Base-by-base conservation (phyloP, 2,329 filamentous ascomycete species). In the Boeremia exigua region DNA sequence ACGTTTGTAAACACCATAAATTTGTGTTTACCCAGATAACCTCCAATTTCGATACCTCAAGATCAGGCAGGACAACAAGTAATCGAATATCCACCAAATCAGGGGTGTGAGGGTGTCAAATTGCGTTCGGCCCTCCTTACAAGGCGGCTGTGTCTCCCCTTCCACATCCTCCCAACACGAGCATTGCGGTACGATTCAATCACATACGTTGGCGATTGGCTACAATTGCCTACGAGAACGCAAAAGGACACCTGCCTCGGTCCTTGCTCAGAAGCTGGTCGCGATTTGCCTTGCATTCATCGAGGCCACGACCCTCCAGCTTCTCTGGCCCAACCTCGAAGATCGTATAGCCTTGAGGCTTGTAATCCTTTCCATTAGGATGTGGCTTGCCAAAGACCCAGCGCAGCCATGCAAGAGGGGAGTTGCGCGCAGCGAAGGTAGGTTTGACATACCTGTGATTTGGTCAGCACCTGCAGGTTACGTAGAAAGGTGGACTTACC, bases 311-410 rank as follows among this genome's bases (percentile, higher is more conserved):
- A 1, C 80, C 81, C 60, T 82, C 78, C 48, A 84, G 80, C 43
- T 75, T 78, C 48, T 72, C 77, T 0, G 89, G 90, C 0, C 89
- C 89, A 15, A 91, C 71, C 44, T 91, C 85, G 17, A 81, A 77
- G 39, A 85, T 80, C 2, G 78, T 62, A 62, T 86, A 88, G 0
- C 84, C 84, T 46, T 79, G 65, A 0, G 82, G 80, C 55, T 79
- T 83, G 58, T 75, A 80, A 30, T 78, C 27, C 76, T 79, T 79
- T 81, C 86, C 56, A 81, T 86, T 56, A 81, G 86, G 2, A 84
- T 85, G 86, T 84, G 91, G 55, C 84, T 83, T 65, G 81, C 85
- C 84, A 81, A 85, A 36, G 84, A 71, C 0, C 83, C 88, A 27
- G 80, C 62, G 60, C 2, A 66, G 33, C 61, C 63, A 68, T 2